Percentiles rank a stretch among this genome's conserved stretches.
These are phyloP conservation scores for Alternaria rosae DNA, from an alignment of 2,329 filamentous ascomycete genomes.

Conservation along the genomic window DNA sequence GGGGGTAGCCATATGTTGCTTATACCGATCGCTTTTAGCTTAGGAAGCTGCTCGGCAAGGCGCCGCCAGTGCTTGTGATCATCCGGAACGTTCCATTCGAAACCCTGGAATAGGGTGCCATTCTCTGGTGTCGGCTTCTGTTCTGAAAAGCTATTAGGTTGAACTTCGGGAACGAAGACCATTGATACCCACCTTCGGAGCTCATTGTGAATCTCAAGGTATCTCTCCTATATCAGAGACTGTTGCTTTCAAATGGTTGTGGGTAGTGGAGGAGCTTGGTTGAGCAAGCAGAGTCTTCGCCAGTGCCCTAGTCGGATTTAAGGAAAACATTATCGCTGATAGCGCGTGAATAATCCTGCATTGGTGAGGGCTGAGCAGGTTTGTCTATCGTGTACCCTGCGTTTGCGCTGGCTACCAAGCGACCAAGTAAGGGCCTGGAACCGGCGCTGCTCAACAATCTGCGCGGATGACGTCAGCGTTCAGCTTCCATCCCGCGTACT, in stretches of 20 bases:
- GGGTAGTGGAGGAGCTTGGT: not conserved
- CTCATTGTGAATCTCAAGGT: constrained; percentile 26
- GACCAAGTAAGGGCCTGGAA: constrained; percentile 17
- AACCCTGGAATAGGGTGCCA: constrained; percentile 69
- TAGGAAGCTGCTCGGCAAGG: constrained; percentile 60
- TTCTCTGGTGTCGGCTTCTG: constrained; percentile 44
- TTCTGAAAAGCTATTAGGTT: constrained; percentile 28
- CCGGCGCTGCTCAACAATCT: constrained; percentile 31
- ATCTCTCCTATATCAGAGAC: not conserved
- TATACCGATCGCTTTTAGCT: constrained; percentile 66
- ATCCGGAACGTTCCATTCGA: constrained; percentile 75
- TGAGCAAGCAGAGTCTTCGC: not conserved
- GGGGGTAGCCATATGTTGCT: constrained; percentile 69
- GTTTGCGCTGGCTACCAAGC: constrained; percentile 8
- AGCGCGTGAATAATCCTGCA: constrained; percentile 13
- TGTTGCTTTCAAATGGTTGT: not conserved
- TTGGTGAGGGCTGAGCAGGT: constrained; percentile 22
- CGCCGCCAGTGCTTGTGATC: constrained; percentile 68
- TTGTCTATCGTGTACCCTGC: constrained; percentile 24
- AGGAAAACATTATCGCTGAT: constrained; percentile 4
- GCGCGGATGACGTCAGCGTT: constrained; percentile 36
- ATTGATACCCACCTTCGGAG: constrained; percentile 35
- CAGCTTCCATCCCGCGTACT: constrained; percentile 1
- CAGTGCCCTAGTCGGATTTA: constrained; percentile 11
- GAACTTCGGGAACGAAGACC: not conserved